Base-by-base conservation (phyloP, 2,329 filamentous ascomycete species). In the Tympanopsis confertula region DNA sequence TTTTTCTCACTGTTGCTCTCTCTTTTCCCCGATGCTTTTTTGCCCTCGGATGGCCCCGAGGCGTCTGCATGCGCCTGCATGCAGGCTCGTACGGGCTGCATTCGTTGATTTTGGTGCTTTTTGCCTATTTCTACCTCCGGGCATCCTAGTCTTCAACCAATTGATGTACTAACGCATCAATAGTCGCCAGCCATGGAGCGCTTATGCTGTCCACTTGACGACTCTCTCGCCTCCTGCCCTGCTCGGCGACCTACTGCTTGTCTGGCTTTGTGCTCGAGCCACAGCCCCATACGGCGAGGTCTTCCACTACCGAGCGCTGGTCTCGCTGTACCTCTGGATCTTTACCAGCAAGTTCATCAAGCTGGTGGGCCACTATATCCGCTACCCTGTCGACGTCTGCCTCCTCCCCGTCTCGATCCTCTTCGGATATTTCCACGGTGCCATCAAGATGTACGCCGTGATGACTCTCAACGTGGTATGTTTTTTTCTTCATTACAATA, bases 351-450 rank as follows among this genome's bases (percentile, higher is more conserved):
- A 80, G 56, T 74, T 72, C 44, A 69, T 79, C 55, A 81, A 81
- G 57, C 61, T 79, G 39, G 55, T 78, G 41, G 74, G 73, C 19
- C 74, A 80, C 57, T 77, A 78, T 54, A 62, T 74, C 50, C 71
- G 75, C 41, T 78, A 78, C 51, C 76, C 76, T 18, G 65, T 66
- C 41, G 76, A 81, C 50, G 57, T 77, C 41, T 51, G 73, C 19
- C 63, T 76, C 41, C 61, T 78, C 42, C 74, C 74, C 14, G 58
- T 77, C 35, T 78, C 74, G 36, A 66, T 80, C 43, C 50, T 73
- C 18, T 81, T 81, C 54, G 76, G 76, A 30, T 80, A 78, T 61
- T 71, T 78, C 51, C 76, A 82, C 56, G 74, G 74, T 41, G 56
- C 69, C 42, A 78, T 81, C 60, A 81, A 81, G 59, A 60, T 77